Evolutionary conservation across 164 flowering plant species (phyloP).

Genomic region (Liriodendron chinense): DNA sequence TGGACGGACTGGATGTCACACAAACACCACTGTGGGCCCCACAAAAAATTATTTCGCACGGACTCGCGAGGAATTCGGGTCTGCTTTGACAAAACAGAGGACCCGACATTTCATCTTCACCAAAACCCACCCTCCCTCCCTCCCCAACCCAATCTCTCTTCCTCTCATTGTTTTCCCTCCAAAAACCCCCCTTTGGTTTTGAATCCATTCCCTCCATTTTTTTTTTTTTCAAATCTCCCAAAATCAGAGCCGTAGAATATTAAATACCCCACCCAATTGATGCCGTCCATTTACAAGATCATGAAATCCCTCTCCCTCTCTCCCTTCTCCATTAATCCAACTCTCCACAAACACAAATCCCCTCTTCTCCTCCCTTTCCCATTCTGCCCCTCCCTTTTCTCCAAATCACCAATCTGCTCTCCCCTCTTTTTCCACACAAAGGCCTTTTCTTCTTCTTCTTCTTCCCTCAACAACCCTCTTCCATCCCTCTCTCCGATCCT

Average conservation of each 20-base stretch:
- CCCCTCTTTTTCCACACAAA: not conserved
- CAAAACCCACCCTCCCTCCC: not conserved
- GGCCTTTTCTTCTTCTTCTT: slow-evolving; percentile 28
- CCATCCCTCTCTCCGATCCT: not conserved
- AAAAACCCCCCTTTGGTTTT: not conserved
- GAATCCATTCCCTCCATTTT: not conserved
- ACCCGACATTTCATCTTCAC: no score
- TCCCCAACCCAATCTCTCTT: not conserved
- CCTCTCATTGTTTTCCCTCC: not conserved
- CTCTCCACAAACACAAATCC: slow-evolving; percentile 13
- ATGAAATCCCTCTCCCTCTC: slow-evolving; percentile 33
- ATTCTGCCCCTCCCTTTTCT: not conserved
- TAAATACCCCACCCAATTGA: slow-evolving; percentile 1
- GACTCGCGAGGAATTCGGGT: no score
- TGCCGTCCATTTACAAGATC: slow-evolving; percentile 17
- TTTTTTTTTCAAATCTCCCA: not conserved
- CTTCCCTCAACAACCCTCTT: not conserved
- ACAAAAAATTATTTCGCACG: no score
- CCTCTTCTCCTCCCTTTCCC: not conserved
- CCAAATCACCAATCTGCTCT: slow-evolving; percentile 2
- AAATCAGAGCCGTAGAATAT: not conserved
- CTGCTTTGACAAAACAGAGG: no score
- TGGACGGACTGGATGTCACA: no score
- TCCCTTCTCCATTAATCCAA: not conserved
- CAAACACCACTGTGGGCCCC: no score